Evolutionary conservation across 2,329 filamentous ascomycete genomes (phyloP).

Genomic region (Nannizzia gypsea): DNA sequence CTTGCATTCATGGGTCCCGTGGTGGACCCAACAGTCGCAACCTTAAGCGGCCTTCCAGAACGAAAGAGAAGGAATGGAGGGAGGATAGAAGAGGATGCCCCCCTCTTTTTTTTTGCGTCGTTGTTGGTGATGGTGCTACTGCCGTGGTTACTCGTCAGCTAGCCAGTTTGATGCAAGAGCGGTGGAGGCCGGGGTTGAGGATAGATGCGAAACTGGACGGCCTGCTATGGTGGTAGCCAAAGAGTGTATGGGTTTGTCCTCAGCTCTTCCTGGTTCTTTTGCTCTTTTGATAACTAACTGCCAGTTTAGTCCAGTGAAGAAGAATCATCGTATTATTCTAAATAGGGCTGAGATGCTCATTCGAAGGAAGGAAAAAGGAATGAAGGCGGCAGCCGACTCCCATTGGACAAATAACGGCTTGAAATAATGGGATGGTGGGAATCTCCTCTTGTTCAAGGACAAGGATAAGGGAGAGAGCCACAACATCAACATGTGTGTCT

Average conservation of each 20-base stretch:
- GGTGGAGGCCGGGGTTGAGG: background rate
- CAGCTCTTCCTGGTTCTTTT: background rate
- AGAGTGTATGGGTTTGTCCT: too few relatives aligned
- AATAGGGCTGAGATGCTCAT: background rate
- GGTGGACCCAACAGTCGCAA: constrained; percentile 2
- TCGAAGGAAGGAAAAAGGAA: background rate
- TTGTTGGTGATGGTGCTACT: background rate
- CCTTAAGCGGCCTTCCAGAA: constrained; percentile 5
- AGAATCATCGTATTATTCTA: background rate
- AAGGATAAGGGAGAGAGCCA: background rate
- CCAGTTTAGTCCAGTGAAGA: background rate
- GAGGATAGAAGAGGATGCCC: background rate
- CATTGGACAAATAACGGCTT: background rate
- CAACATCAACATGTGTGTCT: background rate
- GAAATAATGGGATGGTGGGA: background rate
- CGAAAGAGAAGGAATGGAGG: background rate
- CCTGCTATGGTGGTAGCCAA: too few relatives aligned
- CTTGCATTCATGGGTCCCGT: constrained; percentile 6
- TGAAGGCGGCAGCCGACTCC: background rate
- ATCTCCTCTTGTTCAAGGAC: background rate
- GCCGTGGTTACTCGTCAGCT: too few relatives aligned
- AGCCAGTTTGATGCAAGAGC: too few relatives aligned
- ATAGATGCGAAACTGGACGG: background rate
- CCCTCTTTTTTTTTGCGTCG: background rate
- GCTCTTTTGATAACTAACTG: background rate